A percentile compares a stretch with the other conserved stretches of the same genome.
These are phyloP conservation scores for Tulasnella sp. DNA, from an alignment of 768 basidiomycete species.

Conservation along the genomic window DNA sequence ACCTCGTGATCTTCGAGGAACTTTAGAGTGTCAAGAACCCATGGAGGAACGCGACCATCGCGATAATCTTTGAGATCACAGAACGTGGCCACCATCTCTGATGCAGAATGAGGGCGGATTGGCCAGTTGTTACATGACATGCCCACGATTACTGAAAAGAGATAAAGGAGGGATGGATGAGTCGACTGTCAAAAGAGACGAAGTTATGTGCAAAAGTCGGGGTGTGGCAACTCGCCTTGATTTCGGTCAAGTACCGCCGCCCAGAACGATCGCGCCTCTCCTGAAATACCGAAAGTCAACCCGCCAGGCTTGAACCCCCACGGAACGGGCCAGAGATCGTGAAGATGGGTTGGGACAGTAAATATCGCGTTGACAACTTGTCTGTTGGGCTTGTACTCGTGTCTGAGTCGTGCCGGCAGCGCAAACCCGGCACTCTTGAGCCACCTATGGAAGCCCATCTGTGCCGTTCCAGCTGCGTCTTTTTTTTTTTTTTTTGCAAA, in stretches of 20 bases:
- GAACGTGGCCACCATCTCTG: too few relatives aligned
- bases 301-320: background rate
- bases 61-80: too few relatives aligned
- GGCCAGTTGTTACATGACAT: too few relatives aligned
- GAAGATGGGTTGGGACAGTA: slow-evolving; percentile 1
- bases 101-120: too few relatives aligned
- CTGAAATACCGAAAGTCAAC: background rate
- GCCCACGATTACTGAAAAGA: too few relatives aligned
- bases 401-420: background rate
- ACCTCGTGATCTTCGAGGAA: slow-evolving; percentile 12
- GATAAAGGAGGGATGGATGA: too few relatives aligned
- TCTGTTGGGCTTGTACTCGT: background rate
- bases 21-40: background rate
- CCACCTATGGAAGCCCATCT: background rate
- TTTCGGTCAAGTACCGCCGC: background rate
- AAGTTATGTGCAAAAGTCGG: too few relatives aligned
- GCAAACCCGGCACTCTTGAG: background rate
- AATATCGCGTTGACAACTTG: background rate
- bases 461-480: slow-evolving; percentile 7
- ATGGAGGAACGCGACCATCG: too few relatives aligned
- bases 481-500: too few relatives aligned
- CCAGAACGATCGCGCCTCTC: background rate
- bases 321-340: background rate
- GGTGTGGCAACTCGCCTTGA: background rate
- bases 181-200: too few relatives aligned